These are phyloP conservation scores for Domatiomyces catenatus DNA, from an alignment of 2,329 filamentous ascomycete genomes.

Conservation along the genomic window DNA sequence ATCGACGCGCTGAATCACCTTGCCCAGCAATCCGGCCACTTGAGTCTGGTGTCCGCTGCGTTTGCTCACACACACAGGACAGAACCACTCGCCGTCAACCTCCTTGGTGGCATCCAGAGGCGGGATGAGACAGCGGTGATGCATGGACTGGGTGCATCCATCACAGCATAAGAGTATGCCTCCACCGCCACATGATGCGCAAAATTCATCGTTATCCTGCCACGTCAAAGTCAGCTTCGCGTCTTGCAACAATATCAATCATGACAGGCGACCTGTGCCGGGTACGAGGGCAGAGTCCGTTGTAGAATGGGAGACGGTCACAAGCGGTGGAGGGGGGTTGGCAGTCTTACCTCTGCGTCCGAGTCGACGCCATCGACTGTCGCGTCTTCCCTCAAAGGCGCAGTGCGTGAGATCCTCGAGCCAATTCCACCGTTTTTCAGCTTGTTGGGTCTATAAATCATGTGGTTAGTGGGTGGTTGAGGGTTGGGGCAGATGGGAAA, in stretches of 20 bases:
- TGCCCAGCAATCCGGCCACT: slow-evolving; percentile 28
- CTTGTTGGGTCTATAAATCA: slow-evolving; percentile 16
- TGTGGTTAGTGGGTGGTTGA: slow-evolving; percentile 1
- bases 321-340: slow-evolving; percentile 4
- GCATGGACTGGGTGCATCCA: slow-evolving; percentile 76
- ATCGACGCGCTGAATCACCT: slow-evolving; percentile 49
- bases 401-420: slow-evolving; percentile 17
- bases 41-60: slow-evolving; percentile 29
- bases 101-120: slow-evolving; percentile 49
- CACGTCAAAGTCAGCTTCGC: slow-evolving; percentile 5
- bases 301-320: not conserved
- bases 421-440: slow-evolving; percentile 16
- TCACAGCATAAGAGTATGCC: slow-evolving; percentile 88
- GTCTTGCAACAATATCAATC: not conserved
- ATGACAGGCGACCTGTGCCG: not conserved
- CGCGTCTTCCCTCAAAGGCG: slow-evolving; percentile 10
- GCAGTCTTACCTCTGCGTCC: slow-evolving; percentile 35
- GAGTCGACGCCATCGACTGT: slow-evolving; percentile 15
- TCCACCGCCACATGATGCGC: slow-evolving; percentile 67
- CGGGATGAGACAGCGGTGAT: slow-evolving; percentile 76
- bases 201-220: slow-evolving; percentile 75
- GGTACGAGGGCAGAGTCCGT: not conserved
- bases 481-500: not conserved
- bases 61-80: slow-evolving; percentile 49
- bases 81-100: slow-evolving; percentile 67